Evolutionary conservation across 345 rosid genomes (phyloP).

Genomic region (Triadica sebifera): DNA sequence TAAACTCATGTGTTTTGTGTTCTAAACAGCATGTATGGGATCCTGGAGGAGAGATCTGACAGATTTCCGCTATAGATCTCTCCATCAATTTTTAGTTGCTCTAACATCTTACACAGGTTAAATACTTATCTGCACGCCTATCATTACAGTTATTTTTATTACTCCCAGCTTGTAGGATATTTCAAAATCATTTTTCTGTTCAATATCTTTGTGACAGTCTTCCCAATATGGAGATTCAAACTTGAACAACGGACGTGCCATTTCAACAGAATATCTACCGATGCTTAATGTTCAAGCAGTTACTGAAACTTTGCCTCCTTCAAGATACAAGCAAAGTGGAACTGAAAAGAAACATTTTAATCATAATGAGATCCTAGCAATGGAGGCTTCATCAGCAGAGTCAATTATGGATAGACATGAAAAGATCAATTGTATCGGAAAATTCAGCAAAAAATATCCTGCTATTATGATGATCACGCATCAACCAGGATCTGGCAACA

Average conservation of each 20-base stretch:
- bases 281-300: neutral
- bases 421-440: neutral
- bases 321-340: neutral
- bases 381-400: neutral
- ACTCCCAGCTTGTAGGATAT: neutral
- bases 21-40: no score
- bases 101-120: neutral
- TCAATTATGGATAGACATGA: neutral
- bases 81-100: neutral
- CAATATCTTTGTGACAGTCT: neutral
- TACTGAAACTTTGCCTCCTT: conserved; percentile 8
- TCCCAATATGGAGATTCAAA: neutral
- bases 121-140: neutral
- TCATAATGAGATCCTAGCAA: neutral
- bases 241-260: neutral
- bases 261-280: conserved; percentile 1
- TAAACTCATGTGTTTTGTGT: no score
- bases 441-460: neutral
- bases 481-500: neutral
- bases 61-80: no score
- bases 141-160: neutral
- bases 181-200: neutral
- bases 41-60: no score
- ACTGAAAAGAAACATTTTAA: neutral
- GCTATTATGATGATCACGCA: no score